Base-by-base conservation (phyloP, 2,329 filamentous ascomycete genomes). In the Atkinsonella texensis region DNA sequence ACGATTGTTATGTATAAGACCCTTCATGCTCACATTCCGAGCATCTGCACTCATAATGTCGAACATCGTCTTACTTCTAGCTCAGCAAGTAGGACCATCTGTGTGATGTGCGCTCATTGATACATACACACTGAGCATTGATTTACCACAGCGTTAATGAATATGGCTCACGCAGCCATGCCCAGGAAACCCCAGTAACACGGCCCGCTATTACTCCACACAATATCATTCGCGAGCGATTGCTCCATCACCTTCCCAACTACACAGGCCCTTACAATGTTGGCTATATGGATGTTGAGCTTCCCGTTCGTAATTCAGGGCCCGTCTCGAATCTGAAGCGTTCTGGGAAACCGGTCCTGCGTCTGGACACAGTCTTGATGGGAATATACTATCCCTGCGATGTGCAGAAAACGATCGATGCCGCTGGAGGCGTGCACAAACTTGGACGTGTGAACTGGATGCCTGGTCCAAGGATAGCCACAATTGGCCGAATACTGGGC, bases 251-350 rank as follows among this genome's bases (percentile, higher is more conserved):
- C 3, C 77, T 87, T 48, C 83, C 83, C 3, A 61, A 72, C 13
- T 84, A 84, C 59, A 74, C 76, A 1, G 83, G 84, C 0, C 80
- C 80, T 0, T 84, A 85, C 63, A 75, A 75, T 55, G 83, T 88
- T 41, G 83, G 84, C 28, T 84, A 80, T 12, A 73, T 85, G 62
- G 82, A 86, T 57, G 70, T 83, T 52, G 83, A 86, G 63, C 73
- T 85, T 31, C 80, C 82, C 5, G 74, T 73, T 15, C 62, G 67
- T 12, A 53, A 66, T 1, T 69, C 70, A 12, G 64, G 67, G 20
- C 62, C 63, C 11, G 66, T 73, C 50, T 74, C 68, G 13, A 60
- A 62, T 54, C 67, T 72, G 53, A 69, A 67, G 54, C 63, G 70
- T 43, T 62, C 70, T 46, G 61, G 65, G 39, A 65, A 63, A 47